phyloP scores from a whole-genome alignment of 345 rosid genomes.

The Melastoma malabathricum region DNA sequence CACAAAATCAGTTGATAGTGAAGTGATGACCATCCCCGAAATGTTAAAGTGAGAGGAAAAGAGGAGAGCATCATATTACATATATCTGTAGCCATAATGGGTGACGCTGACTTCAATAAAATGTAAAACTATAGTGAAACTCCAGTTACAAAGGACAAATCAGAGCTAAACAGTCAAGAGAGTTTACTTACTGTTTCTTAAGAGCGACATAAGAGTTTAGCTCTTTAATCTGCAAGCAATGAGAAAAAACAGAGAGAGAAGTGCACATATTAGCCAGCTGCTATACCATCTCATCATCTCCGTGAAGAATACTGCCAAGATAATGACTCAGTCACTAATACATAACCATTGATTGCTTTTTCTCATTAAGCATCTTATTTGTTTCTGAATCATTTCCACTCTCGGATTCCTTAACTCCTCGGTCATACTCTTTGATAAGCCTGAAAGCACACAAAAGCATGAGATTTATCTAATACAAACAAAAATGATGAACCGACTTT shows the following conservation, averaged over 20 bases:
- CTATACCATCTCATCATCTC: not conserved
- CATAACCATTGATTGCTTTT: not conserved
- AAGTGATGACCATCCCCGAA: too few relatives aligned
- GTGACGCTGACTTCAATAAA: too few relatives aligned
- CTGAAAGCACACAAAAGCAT: not conserved
- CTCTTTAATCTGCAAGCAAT: constrained; percentile 55
- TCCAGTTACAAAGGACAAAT: too few relatives aligned
- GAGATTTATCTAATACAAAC: not conserved
- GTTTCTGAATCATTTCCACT: not conserved
- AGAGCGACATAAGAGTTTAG: constrained; percentile 70
- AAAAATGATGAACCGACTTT: not conserved
- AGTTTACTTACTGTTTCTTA: constrained; percentile 49
- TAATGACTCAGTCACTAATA: not conserved
- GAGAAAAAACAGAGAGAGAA: not conserved
- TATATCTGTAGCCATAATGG: too few relatives aligned
- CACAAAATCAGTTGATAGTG: too few relatives aligned
- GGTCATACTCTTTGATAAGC: not conserved
- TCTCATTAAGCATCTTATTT: not conserved
- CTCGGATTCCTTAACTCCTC: not conserved
- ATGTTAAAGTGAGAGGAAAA: too few relatives aligned
- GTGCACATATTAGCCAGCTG: not conserved
- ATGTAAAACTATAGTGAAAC: too few relatives aligned
- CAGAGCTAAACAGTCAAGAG: too few relatives aligned
- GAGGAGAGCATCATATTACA: too few relatives aligned
- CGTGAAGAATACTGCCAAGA: not conserved